phyloP scores from a whole-genome alignment of 2,329 filamentous ascomycete genomes.

The Curvularia sp. region DNA sequence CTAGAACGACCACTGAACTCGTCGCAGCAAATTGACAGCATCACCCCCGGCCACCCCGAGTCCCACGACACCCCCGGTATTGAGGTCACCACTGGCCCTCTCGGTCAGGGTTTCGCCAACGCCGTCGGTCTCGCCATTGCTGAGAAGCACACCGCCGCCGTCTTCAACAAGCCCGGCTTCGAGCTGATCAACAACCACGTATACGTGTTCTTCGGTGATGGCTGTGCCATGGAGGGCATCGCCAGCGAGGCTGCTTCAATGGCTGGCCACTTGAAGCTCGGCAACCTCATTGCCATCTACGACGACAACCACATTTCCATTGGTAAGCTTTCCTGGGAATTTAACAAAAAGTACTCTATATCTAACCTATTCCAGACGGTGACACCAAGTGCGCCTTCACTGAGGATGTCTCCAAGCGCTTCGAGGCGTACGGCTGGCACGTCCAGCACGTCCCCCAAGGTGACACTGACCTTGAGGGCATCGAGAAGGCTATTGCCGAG shows the following conservation, averaged over 20 bases:
- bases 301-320: conserved; percentile 98
- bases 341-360: background rate
- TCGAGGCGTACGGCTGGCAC: conserved; percentile 98
- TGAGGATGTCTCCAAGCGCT: conserved; percentile 92
- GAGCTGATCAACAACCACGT: conserved; percentile 96
- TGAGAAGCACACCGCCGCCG: conserved; percentile 86
- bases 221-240: conserved; percentile 98
- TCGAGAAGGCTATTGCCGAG: conserved; percentile 86
- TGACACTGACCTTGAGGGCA: conserved; percentile 84
- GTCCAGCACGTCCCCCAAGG: conserved; percentile 82
- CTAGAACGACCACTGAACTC: conserved; percentile 23
- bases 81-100: conserved; percentile 97
- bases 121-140: conserved; percentile 98
- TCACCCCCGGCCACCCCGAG: conserved; percentile 95
- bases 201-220: conserved; percentile 95
- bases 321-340: conserved; percentile 55
- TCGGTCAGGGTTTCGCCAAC: conserved; percentile 96
- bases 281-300: conserved; percentile 95
- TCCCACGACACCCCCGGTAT: conserved; percentile 94
- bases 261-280: conserved; percentile 95
- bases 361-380: conserved; percentile 67
- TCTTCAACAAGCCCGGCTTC: conserved; percentile 97
- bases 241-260: conserved; percentile 89
- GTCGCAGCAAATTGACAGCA: conserved; percentile 71
- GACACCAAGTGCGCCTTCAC: conserved; percentile 97